Conservation (phyloP, 495 filamentous ascomycete genomes). For the Aspergillus conjunctus region DNA sequence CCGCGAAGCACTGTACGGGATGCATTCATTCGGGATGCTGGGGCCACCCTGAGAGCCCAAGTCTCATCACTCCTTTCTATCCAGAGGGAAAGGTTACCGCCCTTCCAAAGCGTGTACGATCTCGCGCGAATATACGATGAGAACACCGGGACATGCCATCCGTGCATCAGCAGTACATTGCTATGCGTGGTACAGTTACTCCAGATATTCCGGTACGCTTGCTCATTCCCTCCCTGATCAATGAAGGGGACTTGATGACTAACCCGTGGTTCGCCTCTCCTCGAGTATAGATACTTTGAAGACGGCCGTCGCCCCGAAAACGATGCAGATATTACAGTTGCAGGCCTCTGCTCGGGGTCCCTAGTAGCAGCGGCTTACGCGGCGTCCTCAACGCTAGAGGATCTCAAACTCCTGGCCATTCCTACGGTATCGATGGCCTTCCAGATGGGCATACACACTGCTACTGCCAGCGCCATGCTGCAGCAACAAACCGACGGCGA, state of each 20-base stretch:
- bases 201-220: background rate
- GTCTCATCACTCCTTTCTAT: background rate
- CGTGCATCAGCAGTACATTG: background rate
- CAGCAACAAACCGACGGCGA: background rate
- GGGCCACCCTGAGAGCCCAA: background rate
- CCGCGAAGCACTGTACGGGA: background rate
- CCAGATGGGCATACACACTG: background rate
- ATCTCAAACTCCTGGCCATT: background rate
- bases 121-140: background rate
- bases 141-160: background rate
- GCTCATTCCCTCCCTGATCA: background rate
- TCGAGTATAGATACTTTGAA: background rate
- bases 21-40: background rate
- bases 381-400: background rate
- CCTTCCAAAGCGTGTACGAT: background rate
- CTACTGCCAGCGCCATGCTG: background rate
- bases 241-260: background rate
- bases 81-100: background rate
- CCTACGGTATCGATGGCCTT: background rate
- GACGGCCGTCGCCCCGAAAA: background rate
- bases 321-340: background rate
- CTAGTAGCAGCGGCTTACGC: background rate
- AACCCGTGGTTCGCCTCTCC: background rate
- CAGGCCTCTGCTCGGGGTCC: background rate
- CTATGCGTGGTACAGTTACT: background rate